These are phyloP conservation scores for Eucalyptus viminalis DNA, from an alignment of 345 rosid species.

Conservation along the genomic window DNA sequence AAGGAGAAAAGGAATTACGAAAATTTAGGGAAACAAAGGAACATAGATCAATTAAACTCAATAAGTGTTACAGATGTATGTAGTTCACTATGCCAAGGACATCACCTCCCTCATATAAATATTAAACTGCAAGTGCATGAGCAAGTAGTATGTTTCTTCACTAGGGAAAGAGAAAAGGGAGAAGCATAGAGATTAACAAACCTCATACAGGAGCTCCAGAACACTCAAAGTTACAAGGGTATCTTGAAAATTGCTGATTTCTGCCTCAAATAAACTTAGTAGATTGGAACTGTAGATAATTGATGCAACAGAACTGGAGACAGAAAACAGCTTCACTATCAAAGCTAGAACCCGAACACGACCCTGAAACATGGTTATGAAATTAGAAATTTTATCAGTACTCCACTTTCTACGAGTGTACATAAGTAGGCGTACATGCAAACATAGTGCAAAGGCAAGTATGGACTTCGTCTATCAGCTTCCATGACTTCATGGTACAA, in stretches of 20 bases:
- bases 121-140: not conserved
- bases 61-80: not conserved
- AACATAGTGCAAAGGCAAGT: not conserved
- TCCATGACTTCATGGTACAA: not conserved
- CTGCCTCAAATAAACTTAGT: conserved; percentile 67
- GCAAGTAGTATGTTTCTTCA: not conserved
- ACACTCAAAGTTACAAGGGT: conserved; percentile 52
- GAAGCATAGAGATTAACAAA: conserved; percentile 4
- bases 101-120: not conserved
- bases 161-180: not conserved
- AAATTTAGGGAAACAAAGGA: not conserved
- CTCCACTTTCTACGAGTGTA: not conserved
- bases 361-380: conserved; percentile 37
- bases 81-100: not conserved
- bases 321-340: conserved; percentile 84
- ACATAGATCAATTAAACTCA: not conserved
- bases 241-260: conserved; percentile 47
- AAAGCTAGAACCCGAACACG: conserved; percentile 65
- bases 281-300: conserved; percentile 44
- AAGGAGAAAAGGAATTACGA: not conserved
- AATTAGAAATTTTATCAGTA: not conserved
- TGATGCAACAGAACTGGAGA: conserved; percentile 64
- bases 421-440: not conserved
- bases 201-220: conserved; percentile 87
- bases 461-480: not conserved